phyloP scores from a whole-genome alignment of 257 asterid species.

The Solanum corneliomulleri region DNA sequence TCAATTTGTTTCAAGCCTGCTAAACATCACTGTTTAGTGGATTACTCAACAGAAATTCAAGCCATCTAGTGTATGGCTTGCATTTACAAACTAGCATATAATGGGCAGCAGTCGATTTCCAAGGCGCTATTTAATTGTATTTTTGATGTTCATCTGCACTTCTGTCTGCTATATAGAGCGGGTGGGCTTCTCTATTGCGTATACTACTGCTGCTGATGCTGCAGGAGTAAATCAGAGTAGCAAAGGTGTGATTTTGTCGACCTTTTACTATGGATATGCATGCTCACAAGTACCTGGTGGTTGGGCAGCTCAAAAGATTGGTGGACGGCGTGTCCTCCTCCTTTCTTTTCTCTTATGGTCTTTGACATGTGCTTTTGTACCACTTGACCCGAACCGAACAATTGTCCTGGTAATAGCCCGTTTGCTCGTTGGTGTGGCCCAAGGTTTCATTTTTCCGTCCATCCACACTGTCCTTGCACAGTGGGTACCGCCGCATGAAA shows the following conservation, averaged over 20 bases:
- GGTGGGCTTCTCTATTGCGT: slow-evolving; percentile 89
- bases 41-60: background rate
- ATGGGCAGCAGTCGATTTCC: slow-evolving; percentile 60
- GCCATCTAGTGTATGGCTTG: background rate
- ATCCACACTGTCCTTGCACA: slow-evolving; percentile 93
- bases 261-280: slow-evolving; percentile 87
- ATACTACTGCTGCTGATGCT: slow-evolving; percentile 90
- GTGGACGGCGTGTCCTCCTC: slow-evolving; percentile 79
- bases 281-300: slow-evolving; percentile 97
- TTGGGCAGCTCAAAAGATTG: slow-evolving; percentile 90
- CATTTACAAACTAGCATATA: slow-evolving; percentile 29
- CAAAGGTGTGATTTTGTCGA: slow-evolving; percentile 77
- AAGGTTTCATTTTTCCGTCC: slow-evolving; percentile 92
- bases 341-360: slow-evolving; percentile 81
- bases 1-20: background rate
- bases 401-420: slow-evolving; percentile 66
- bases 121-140: slow-evolving; percentile 52
- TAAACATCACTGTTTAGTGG: background rate
- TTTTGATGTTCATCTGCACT: slow-evolving; percentile 78
- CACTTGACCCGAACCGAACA: slow-evolving; percentile 58
- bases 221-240: slow-evolving; percentile 66
- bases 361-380: slow-evolving; percentile 69
- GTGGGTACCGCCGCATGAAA: slow-evolving; percentile 94
- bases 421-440: slow-evolving; percentile 87
- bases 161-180: slow-evolving; percentile 88